A percentile compares a stretch with the other conserved stretches of the same genome.
Conservation (phyloP, 345 rosid genomes). For the Linum trigynum region DNA sequence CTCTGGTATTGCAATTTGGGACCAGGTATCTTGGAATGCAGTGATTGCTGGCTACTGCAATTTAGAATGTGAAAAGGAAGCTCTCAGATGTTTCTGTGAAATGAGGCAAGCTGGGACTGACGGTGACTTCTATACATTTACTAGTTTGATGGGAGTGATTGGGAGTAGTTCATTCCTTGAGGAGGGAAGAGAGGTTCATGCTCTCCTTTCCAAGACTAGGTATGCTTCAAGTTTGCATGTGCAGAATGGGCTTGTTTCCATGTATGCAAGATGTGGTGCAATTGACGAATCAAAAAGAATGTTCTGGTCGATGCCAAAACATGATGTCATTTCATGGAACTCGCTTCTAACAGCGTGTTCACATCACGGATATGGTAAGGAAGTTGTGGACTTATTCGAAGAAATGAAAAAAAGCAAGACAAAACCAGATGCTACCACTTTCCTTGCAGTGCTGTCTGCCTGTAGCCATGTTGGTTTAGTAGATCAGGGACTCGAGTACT, state of each 20-base stretch:
- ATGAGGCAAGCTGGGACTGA: slow-evolving; percentile 22
- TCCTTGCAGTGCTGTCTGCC: slow-evolving; percentile 30
- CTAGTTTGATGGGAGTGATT: slow-evolving; percentile 25
- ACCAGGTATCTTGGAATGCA: slow-evolving; percentile 35
- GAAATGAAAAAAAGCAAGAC: slow-evolving; percentile 24
- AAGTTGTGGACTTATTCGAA: slow-evolving; percentile 28
- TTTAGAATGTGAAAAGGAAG: slow-evolving; percentile 19
- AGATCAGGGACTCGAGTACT: slow-evolving; percentile 30
- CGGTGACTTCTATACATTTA: slow-evolving; percentile 22
- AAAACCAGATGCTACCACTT: slow-evolving; percentile 26
- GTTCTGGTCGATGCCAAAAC: slow-evolving; percentile 23
- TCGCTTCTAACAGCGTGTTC: slow-evolving; percentile 26
- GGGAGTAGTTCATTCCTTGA: slow-evolving; percentile 20
- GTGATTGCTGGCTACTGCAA: slow-evolving; percentile 28
- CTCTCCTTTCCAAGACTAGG: slow-evolving; percentile 24
- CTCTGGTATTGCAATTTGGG: slow-evolving; percentile 9
- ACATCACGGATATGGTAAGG: slow-evolving; percentile 25
- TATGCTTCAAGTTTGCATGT: slow-evolving; percentile 14
- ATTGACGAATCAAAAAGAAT: slow-evolving; percentile 18
- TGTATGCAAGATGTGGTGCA: slow-evolving; percentile 35
- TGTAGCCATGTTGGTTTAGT: slow-evolving; percentile 34
- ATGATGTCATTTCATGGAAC: slow-evolving; percentile 34
- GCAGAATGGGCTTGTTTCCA: slow-evolving; percentile 29
- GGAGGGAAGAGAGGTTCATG: slow-evolving; percentile 30
- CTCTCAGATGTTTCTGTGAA: slow-evolving; percentile 19